A percentile compares a stretch with the other conserved stretches of the same genome.
These are phyloP conservation scores for Thalassiosira livingstoniorum DNA, from an alignment of 352 stramenopile species.

Conservation along the genomic window DNA sequence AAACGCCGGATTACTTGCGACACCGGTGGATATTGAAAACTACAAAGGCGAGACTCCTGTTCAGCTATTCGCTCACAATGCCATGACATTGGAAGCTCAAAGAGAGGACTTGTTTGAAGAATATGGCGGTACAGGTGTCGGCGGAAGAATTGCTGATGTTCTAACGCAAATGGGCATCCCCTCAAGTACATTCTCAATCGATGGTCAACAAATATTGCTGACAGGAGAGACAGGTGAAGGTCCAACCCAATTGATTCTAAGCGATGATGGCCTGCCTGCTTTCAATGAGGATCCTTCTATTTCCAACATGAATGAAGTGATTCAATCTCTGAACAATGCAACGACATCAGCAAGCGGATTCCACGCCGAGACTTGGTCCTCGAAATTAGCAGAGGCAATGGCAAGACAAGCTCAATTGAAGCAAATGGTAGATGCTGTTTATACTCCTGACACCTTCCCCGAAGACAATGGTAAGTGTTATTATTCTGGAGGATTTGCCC, in stretches of 20 bases:
- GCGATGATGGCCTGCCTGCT: conserved; percentile 27
- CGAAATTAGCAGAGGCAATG: conserved; percentile 53
- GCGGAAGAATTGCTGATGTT: conserved; percentile 62
- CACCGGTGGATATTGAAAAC: conserved; percentile 61
- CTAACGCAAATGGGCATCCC: conserved; percentile 42
- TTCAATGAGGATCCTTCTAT: conserved; percentile 61
- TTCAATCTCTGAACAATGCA: conserved; percentile 64
- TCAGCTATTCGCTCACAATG: conserved; percentile 74
- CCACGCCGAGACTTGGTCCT: conserved; percentile 68
- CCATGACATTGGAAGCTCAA: conserved; percentile 45
- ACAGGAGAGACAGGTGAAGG: conserved; percentile 38
- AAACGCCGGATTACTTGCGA: conserved; percentile 74
- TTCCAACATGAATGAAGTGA: conserved; percentile 55
- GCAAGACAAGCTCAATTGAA: conserved; percentile 49
- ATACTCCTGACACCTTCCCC: conserved; percentile 46
- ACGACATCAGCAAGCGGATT: conserved; percentile 58
- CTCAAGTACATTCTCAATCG: conserved; percentile 57
- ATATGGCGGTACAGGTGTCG: conserved; percentile 50
- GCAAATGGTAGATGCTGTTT: conserved; percentile 37
- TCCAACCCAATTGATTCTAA: conserved; percentile 41
- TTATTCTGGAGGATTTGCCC: too few relatives aligned
- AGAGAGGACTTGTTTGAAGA: conserved; percentile 50
- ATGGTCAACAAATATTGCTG: conserved; percentile 45
- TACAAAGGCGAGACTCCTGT: conserved; percentile 47
- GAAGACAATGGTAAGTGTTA: too few relatives aligned